Evolutionary conservation across 2,329 filamentous ascomycete species (phyloP).

Genomic region (Gnomoniopsis smithogilvyi): DNA sequence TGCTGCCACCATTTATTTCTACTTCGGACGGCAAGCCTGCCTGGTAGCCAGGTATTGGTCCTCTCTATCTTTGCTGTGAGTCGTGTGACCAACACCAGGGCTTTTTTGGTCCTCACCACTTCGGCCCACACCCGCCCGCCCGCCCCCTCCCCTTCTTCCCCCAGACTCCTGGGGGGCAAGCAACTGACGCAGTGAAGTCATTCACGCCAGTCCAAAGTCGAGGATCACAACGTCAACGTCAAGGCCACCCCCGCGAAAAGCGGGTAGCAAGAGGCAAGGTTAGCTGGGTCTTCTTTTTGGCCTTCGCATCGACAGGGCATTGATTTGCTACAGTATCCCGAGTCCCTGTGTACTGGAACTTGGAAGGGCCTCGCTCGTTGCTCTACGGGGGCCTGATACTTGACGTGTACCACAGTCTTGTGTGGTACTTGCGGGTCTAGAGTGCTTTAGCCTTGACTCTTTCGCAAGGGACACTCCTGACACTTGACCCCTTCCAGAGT

Average conservation of each 20-base stretch:
- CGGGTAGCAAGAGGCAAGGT: too few species aligned
- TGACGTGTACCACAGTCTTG: too few species aligned
- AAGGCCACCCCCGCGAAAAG: not conserved
- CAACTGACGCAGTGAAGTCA: not conserved
- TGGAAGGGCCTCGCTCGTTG: not conserved
- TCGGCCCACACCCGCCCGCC: not conserved
- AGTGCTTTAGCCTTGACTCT: not conserved
- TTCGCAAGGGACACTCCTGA: not conserved
- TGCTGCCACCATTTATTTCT: not conserved
- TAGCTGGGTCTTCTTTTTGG: too few species aligned
- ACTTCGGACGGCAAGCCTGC: not conserved
- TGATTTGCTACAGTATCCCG: too few species aligned
- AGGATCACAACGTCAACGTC: not conserved
- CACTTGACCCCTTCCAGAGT: not conserved
- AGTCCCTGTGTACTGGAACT: too few species aligned
- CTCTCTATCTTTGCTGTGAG: not conserved
- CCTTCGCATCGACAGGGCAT: too few species aligned
- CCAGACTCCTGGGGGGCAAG: too few species aligned
- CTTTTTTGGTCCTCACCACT: too few species aligned
- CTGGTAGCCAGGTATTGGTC: not conserved
- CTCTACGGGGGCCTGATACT: not conserved
- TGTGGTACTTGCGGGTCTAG: not conserved
- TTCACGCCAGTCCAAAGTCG: too few species aligned
- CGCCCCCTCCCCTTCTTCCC: not conserved
- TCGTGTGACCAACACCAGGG: not conserved